phyloP scores from a whole-genome alignment of 306 rosid genomes.

The Ochetophila trinervis region DNA sequence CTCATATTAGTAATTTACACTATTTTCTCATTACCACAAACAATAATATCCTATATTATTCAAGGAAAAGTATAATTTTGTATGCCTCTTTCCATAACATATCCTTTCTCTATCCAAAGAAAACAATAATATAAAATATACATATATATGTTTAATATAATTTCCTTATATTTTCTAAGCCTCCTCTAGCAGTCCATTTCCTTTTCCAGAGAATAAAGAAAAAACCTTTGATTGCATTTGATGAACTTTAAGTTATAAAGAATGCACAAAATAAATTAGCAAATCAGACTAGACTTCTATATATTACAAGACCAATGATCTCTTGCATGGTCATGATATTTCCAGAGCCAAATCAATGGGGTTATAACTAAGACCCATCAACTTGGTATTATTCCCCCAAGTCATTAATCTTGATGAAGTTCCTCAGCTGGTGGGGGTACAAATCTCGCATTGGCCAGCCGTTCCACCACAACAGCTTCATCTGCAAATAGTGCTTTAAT shows the following conservation, averaged over 20 bases:
- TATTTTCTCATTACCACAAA: too few relatives aligned
- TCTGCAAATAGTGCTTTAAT: constrained; percentile 87
- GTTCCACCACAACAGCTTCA: constrained; percentile 79
- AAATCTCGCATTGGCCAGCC: constrained; percentile 73
- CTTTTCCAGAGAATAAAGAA: constrained; percentile 7
- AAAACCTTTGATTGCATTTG: constrained; percentile 12
- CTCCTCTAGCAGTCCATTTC: not conserved
- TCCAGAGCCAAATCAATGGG: constrained; percentile 6
- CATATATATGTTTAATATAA: too few relatives aligned
- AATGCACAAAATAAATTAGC: constrained; percentile 31
- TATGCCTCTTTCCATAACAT: too few relatives aligned
- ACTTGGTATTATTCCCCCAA: not conserved
- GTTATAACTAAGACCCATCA: not conserved
- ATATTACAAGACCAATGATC: constrained; percentile 48
- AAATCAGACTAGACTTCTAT: constrained; percentile 20
- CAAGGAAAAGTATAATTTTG: too few relatives aligned
- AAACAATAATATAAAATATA: too few relatives aligned
- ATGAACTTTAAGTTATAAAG: constrained; percentile 28
- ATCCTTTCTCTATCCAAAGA: too few relatives aligned
- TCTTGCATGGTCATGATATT: constrained; percentile 16
- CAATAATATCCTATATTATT: too few relatives aligned
- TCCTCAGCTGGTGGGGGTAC: constrained; percentile 74
- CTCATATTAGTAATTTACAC: too few relatives aligned
- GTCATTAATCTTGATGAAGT: constrained; percentile 48
- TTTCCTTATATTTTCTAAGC: too few relatives aligned